A percentile compares a stretch with the other conserved stretches of the same genome.
Conservation (phyloP, 2,329 filamentous ascomycete genomes). For the Bipolaris oryzae region DNA sequence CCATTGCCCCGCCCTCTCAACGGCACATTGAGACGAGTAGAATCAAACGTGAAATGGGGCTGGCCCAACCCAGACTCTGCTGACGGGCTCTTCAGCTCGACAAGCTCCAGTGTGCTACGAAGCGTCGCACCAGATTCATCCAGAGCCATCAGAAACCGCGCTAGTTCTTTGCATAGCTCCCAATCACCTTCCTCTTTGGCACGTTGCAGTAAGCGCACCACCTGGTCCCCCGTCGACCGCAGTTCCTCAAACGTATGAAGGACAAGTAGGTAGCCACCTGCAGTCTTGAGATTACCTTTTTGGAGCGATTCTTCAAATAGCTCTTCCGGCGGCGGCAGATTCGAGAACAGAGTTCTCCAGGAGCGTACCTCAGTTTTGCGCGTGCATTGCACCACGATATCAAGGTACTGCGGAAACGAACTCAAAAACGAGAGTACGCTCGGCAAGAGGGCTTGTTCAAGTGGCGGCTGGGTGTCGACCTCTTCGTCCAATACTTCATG, state of each 20-base stretch:
- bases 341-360: constrained; percentile 91
- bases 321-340: constrained; percentile 86
- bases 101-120: constrained; percentile 68
- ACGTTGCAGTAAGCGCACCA: constrained; percentile 78
- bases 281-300: constrained; percentile 87
- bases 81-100: constrained; percentile 44
- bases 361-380: constrained; percentile 95
- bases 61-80: constrained; percentile 30
- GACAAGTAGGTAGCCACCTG: constrained; percentile 93
- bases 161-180: constrained; percentile 94
- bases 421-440: constrained; percentile 61
- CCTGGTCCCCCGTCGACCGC: constrained; percentile 71
- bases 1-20: constrained; percentile 13
- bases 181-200: constrained; percentile 88
- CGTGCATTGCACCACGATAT: constrained; percentile 95
- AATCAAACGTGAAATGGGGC: constrained; percentile 43
- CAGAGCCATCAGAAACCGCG: constrained; percentile 90
- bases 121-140: constrained; percentile 85
- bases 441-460: constrained; percentile 57
- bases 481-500: constrained; percentile 95
- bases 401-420: constrained; percentile 77
- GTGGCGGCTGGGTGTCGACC: constrained; percentile 68
- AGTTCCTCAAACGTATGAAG: constrained; percentile 76
- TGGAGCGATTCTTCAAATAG: constrained; percentile 92
- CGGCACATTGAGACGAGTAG: constrained; percentile 38